phyloP scores from a whole-genome alignment of 2,329 filamentous ascomycete genomes.

The Sordariomycetes sp. region DNA sequence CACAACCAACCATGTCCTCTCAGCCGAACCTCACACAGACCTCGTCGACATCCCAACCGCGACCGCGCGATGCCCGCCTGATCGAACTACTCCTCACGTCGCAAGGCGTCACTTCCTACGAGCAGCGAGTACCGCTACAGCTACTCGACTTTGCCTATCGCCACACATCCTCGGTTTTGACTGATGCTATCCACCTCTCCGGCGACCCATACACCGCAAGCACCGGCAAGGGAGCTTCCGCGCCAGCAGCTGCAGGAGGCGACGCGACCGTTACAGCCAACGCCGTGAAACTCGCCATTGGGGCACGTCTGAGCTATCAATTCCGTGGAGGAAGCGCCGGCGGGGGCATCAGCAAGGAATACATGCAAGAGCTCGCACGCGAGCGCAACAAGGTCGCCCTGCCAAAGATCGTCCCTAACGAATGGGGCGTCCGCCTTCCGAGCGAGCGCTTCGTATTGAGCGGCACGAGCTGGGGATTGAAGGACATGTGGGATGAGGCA shows the following conservation, averaged over 20 bases:
- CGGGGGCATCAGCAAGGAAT: slow-evolving; percentile 60
- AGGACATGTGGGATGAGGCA: slow-evolving; percentile 46
- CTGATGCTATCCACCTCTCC: slow-evolving; percentile 59
- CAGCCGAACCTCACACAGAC: slow-evolving; percentile 14
- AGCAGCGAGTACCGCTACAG: slow-evolving; percentile 72
- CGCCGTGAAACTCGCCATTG: slow-evolving; percentile 65
- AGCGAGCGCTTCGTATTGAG: slow-evolving; percentile 61
- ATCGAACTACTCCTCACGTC: slow-evolving; percentile 73
- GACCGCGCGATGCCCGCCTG: slow-evolving; percentile 70
- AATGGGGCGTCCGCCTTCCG: slow-evolving; percentile 59
- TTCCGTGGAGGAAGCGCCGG: slow-evolving; percentile 49
- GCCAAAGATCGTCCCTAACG: slow-evolving; percentile 51
- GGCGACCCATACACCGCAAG: slow-evolving; percentile 58
- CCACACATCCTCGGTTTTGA: slow-evolving; percentile 63
- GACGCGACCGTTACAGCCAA: slow-evolving; percentile 54
- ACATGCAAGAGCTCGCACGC: slow-evolving; percentile 64
- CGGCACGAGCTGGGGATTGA: slow-evolving; percentile 55
- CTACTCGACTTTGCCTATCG: slow-evolving; percentile 83
- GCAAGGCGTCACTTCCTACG: slow-evolving; percentile 71
- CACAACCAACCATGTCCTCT: slow-evolving; percentile 15
- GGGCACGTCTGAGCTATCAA: slow-evolving; percentile 57
- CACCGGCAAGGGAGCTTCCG: slow-evolving; percentile 42
- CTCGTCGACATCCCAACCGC: slow-evolving; percentile 33
- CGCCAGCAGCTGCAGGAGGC: slow-evolving; percentile 38
- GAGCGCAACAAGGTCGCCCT: slow-evolving; percentile 60